Base-by-base conservation (phyloP, 1,284 basidiomycete genomes). In the Apiotrichum sp. region DNA sequence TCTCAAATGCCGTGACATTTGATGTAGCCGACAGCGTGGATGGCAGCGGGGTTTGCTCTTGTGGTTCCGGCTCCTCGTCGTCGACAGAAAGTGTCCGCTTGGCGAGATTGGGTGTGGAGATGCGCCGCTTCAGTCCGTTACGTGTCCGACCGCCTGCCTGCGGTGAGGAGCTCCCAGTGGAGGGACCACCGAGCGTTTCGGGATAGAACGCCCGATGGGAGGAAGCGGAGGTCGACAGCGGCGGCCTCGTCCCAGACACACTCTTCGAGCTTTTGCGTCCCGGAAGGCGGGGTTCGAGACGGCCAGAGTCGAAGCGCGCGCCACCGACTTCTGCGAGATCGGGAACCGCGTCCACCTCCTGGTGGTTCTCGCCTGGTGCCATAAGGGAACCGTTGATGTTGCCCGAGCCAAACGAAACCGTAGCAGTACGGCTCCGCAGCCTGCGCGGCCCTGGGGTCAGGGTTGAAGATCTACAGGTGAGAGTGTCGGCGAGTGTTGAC, bases 401-500 rank as follows among this genome's bases (percentile, higher is more conserved):
- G 32, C 32, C 32, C 9, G 47, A 64, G 10, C 56, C 60, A 22
- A 61, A 65, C 33, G 65, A 64, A 38, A 69, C 56, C 36, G 70
- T 70, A 14, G 71, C 68, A 31, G 71, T 71, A 31, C 70, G 57
- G 48, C 48, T 50, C n/a, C 48, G 39, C 13, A 49, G 29, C 48
- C 48, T 40, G 22, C 48, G 48, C 16, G 31, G 56, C 51, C 38
- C 36, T 40, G 42, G 40, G 31, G 66, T 70, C 58, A 53, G 77
- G 72, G 65, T 79, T 77, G 61, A 79, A 75, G 38, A 77, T 81
- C 70, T 52, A n/a, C n/a, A n/a, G n/a, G 44, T 50, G 6, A 8
- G 14, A 33, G 34, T 16, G 33, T 35, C 6, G 49, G 14, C 22
- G 9, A 10, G 9, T 31, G 50, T 45, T 7, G 38, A 33, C 35